A percentile compares a stretch with the other conserved stretches of the same genome.
Evolutionary conservation across 176 grass and related monocot species (phyloP).

Genomic region (Themeda triandra): DNA sequence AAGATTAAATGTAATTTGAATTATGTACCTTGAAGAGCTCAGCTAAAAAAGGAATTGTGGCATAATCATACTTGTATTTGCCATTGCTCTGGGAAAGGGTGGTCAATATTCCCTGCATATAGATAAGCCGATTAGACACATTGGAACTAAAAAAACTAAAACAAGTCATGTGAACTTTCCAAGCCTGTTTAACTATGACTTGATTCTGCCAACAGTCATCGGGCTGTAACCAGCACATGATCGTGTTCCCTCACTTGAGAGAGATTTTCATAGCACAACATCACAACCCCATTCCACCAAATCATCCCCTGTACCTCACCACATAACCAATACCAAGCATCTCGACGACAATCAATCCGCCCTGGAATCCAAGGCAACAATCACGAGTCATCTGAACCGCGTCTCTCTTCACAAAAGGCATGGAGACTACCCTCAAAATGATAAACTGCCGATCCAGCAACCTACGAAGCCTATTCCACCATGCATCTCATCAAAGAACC

Average conservation of each 20-base stretch:
- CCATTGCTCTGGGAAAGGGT: slow-evolving; percentile 89
- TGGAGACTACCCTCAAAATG: neutral
- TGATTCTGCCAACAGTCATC: neutral
- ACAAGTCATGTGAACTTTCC: slow-evolving; percentile 3
- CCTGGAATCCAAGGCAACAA: neutral
- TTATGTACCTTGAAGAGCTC: slow-evolving; percentile 80
- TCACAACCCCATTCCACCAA: neutral
- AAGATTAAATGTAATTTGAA: slow-evolving; percentile 2
- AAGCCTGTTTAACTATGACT: neutral
- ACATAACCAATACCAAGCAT: neutral
- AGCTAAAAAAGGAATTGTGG: slow-evolving; percentile 89
- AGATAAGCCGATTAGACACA: slow-evolving; percentile 25
- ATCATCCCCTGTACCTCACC: neutral
- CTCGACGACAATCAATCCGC: neutral
- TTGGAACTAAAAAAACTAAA: neutral
- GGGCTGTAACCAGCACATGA: neutral
- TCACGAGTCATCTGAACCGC: neutral
- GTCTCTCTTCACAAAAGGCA: neutral
- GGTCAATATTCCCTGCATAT: slow-evolving; percentile 82
- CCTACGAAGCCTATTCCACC: neutral
- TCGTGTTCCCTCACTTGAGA: neutral
- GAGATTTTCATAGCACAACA: neutral
- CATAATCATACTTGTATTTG: slow-evolving; percentile 86
- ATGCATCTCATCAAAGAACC: neutral
- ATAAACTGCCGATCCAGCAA: neutral